A percentile compares a stretch with the other conserved stretches of the same genome.
Conservation (phyloP, 1,284 basidiomycete genomes). For the Naganishia sp. region DNA sequence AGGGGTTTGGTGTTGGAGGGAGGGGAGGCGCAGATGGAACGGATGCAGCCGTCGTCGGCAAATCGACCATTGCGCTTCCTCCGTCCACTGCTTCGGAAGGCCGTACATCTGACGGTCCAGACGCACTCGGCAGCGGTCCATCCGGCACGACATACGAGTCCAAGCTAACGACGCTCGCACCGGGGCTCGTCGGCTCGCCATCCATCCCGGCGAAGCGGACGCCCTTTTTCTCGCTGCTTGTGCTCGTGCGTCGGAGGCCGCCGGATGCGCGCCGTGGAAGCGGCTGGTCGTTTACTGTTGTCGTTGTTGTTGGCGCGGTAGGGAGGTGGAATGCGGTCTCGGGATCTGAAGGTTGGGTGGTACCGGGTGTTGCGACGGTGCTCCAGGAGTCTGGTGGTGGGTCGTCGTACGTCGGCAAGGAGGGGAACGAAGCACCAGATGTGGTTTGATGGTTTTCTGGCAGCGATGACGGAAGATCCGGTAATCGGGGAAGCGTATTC, state of each 20-base stretch:
- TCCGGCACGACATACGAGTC: constrained; percentile 44
- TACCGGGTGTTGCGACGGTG: constrained; percentile 51
- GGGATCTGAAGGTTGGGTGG: constrained; percentile 18
- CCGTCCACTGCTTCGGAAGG: neutral
- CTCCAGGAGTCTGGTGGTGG: constrained; percentile 43
- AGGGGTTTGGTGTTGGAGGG: constrained; percentile 13
- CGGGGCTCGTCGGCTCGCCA: constrained; percentile 50
- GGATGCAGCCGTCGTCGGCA: constrained; percentile 31
- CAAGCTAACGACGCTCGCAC: constrained; percentile 42
- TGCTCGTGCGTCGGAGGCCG: neutral
- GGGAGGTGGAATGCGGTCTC: constrained; percentile 3
- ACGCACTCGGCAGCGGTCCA: constrained; percentile 48
- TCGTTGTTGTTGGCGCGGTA: neutral
- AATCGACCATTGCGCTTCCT: neutral
- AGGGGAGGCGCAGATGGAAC: constrained; percentile 11
- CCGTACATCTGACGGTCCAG: constrained; percentile 18
- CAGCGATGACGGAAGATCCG: neutral
- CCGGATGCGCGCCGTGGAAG: neutral
- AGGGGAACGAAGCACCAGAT: neutral
- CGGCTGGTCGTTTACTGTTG: neutral
- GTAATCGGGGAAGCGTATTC: neutral
- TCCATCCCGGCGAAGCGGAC: constrained; percentile 52
- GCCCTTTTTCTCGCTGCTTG: constrained; percentile 41
- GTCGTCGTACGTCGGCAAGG: constrained; percentile 3
- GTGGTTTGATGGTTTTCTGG: neutral